Evolutionary conservation across 2,329 filamentous ascomycete species (phyloP), one percentile per base, ranked within the genome.

Genomic region (Thermothelomyces thermophilus): DNA sequence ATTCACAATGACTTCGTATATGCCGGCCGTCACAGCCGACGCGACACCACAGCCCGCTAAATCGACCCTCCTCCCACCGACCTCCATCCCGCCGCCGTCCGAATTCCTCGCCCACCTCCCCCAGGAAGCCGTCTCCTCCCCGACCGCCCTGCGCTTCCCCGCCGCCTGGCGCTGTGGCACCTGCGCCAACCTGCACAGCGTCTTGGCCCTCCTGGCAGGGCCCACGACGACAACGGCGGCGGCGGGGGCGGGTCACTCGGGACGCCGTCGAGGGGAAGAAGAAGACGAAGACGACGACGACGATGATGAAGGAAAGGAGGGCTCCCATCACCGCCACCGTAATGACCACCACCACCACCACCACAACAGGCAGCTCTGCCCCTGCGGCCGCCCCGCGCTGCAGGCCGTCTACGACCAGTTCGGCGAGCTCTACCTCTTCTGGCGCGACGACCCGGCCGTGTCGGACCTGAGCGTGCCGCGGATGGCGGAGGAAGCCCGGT

Each of bases 401-500:
- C 53, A 59, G 47, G 60, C 60, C 20, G 53, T 63, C 10, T 63
- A 61, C 48, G 60, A 62, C 52, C 60, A 62, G 53, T 56, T 57
- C 34, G 60, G 60, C 28, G 43, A 51, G 19, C 56, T 62, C 26
- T 60, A 57, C 10, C 47, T 62, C n/a, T 62, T 54, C 41, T 61
- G 58, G 57, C 54, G 56, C 10, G 50, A 58, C 35, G 60, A 62
- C 42, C 54, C 54, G 17, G 47, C 44, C 19, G 53, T 62, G n/a
- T 46, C 53, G 36, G 56, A 62, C 36, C 37, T 62, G 41, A 35
- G 43, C 13, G 54, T 60, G 33, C 35, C 51, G n/a, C 45, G 39
- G 14, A 57, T 59, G 46, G 52, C 54, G 3, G 46, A 46, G 26
- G 60, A 62, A 50, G 58, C 59, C 3, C 49, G 57, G 33, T 46